A percentile compares a stretch with the other conserved stretches of the same genome.
Evolutionary conservation across 2,329 filamentous ascomycete species (phyloP).

Genomic region (Sodiomyces alkalinus): DNA sequence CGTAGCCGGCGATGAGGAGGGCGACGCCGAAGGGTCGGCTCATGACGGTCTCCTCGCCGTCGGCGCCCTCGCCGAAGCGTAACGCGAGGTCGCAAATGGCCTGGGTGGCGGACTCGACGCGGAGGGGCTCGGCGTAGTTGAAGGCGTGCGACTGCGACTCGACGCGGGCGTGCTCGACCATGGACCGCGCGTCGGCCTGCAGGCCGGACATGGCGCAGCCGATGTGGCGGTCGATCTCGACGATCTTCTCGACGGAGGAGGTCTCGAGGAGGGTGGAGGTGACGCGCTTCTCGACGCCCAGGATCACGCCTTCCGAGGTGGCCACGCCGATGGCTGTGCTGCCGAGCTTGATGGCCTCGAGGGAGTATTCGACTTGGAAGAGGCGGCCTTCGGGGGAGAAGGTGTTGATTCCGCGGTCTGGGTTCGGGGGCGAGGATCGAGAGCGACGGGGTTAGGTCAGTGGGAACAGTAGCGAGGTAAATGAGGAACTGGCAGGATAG

Average conservation of each 20-base stretch:
- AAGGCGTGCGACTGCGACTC: constrained; percentile 95
- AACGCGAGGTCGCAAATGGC: constrained; percentile 95
- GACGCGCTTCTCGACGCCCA: constrained; percentile 97
- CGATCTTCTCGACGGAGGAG: constrained; percentile 97
- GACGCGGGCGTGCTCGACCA: constrained; percentile 96
- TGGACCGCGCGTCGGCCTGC: constrained; percentile 91
- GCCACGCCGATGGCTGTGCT: constrained; percentile 97
- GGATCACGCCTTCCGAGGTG: constrained; percentile 85
- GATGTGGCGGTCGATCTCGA: constrained; percentile 97
- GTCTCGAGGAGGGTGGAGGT: constrained; percentile 95
- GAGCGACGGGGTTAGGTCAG: too few relatives aligned
- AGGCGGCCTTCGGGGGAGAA: constrained; percentile 99
- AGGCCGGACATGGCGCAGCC: constrained; percentile 97
- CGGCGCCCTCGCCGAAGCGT: constrained; percentile 91
- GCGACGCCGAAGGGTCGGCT: constrained; percentile 93
- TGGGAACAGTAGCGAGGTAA: not conserved
- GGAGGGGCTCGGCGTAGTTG: constrained; percentile 90
- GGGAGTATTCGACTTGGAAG: constrained; percentile 99
- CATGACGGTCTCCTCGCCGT: constrained; percentile 98
- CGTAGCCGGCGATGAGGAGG: constrained; percentile 87
- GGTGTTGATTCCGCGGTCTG: constrained; percentile 35
- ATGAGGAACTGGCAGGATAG: not conserved
- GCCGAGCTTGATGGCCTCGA: constrained; percentile 98
- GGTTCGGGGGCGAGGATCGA: constrained; percentile 5
- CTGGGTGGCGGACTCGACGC: constrained; percentile 96